These are phyloP conservation scores for Penicillium coffeae DNA, from an alignment of 495 filamentous ascomycete genomes.

Conservation along the genomic window DNA sequence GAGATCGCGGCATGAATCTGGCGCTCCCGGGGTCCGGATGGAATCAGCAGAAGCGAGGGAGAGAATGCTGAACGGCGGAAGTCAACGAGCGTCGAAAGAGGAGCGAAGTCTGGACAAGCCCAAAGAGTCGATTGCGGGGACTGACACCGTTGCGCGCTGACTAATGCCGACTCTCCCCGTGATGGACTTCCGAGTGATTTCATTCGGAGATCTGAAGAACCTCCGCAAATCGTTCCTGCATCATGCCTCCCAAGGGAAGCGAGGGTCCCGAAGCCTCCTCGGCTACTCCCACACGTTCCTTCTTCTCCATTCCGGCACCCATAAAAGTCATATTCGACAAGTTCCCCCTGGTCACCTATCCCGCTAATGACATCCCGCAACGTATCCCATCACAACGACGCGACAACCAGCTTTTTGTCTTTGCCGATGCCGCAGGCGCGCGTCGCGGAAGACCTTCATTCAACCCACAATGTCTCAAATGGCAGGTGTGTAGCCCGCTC, in stretches of 20 bases:
- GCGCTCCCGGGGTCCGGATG: background rate
- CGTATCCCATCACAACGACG: constrained; percentile 47
- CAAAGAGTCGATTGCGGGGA: background rate
- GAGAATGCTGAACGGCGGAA: background rate
- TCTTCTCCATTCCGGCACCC: constrained; percentile 68
- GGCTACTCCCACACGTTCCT: constrained; percentile 24
- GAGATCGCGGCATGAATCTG: background rate
- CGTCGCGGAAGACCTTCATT: constrained; percentile 65
- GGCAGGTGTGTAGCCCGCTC: constrained; percentile 66
- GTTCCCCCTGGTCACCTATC: constrained; percentile 75
- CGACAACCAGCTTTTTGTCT: constrained; percentile 71
- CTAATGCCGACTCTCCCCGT: background rate
- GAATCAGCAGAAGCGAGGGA: background rate
- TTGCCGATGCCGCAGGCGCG: constrained; percentile 64
- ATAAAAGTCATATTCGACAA: constrained; percentile 78
- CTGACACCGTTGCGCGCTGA: background rate
- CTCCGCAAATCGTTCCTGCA: background rate
- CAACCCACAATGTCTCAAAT: constrained; percentile 92
- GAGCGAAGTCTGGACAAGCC: background rate
- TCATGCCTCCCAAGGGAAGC: constrained; percentile 33
- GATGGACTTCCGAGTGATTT: background rate
- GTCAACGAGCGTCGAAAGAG: background rate
- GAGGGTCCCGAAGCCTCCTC: constrained; percentile 22
- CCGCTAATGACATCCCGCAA: constrained; percentile 71
- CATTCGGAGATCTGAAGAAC: background rate